Conservation (phyloP, 176 grass and related monocot species). For the Poa pratensis region DNA sequence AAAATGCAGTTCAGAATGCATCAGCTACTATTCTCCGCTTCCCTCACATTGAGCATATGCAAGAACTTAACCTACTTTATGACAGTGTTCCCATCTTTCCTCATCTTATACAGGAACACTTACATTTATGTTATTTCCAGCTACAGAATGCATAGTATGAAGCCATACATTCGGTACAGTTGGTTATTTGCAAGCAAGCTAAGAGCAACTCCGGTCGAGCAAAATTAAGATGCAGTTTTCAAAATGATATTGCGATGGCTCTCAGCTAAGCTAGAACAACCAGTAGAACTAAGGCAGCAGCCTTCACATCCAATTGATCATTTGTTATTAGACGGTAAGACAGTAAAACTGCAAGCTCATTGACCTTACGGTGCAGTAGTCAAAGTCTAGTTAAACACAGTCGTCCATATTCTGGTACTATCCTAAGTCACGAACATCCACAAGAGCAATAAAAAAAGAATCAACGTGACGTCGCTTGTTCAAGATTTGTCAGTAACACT, state of each 20-base stretch:
- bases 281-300: too few relatives aligned
- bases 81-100: background rate
- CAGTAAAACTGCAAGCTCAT: background rate
- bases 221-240: background rate
- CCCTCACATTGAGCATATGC: background rate
- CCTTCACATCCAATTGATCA: too few relatives aligned
- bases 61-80: conserved; percentile 14
- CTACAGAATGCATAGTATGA: background rate
- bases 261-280: too few relatives aligned
- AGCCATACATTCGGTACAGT: background rate
- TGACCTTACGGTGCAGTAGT: background rate
- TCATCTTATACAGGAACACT: background rate
- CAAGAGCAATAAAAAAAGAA: background rate
- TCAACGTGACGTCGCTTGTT: background rate
- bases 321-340: too few relatives aligned
- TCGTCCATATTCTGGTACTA: background rate
- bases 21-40: background rate
- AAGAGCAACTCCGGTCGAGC: background rate
- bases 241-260: too few relatives aligned
- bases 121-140: background rate
- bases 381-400: conserved; percentile 5
- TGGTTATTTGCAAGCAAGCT: background rate
- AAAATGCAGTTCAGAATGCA: conserved; percentile 6
- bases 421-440: background rate
- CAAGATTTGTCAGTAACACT: background rate